Conservation (phyloP, 2,329 filamentous ascomycete genomes). For the Cladosporium sp. region DNA sequence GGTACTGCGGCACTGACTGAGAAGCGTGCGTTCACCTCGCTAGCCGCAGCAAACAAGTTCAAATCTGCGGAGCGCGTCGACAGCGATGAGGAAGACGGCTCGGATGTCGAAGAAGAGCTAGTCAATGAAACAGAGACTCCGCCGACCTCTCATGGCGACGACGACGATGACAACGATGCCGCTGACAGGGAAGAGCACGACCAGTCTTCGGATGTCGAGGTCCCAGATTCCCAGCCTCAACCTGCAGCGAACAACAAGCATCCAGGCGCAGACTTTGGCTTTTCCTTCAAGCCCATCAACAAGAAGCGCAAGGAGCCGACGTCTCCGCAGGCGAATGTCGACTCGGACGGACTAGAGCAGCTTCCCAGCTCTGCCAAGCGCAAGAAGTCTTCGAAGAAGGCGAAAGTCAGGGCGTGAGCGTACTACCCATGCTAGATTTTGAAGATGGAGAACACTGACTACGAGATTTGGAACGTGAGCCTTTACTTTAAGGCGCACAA, state of each 20-base stretch:
- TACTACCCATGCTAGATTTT: neutral
- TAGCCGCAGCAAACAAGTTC: neutral
- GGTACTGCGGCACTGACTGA: slow-evolving; percentile 1
- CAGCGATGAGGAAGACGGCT: slow-evolving; percentile 7
- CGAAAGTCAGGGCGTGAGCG: neutral
- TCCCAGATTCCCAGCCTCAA: neutral
- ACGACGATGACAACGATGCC: neutral
- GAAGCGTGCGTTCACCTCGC: neutral
- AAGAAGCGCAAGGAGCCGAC: neutral
- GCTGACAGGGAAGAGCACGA: neutral
- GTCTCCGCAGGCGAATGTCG: neutral
- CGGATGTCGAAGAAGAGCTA: neutral
- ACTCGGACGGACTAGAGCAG: neutral
- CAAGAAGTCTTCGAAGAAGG: neutral
- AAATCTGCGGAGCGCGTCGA: slow-evolving; percentile 12
- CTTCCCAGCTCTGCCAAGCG: neutral
- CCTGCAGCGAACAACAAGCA: neutral
- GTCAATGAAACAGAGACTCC: slow-evolving; percentile 1
- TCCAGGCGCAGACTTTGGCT: neutral
- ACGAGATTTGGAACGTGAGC: neutral
- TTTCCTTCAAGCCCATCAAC: slow-evolving; percentile 1
- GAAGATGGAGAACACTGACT: neutral
- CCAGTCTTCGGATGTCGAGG: neutral
- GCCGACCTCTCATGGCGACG: neutral
- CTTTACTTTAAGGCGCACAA: neutral